Base-by-base conservation (phyloP, 78 protist genomes). In the Speleostelium caveatum region DNA sequence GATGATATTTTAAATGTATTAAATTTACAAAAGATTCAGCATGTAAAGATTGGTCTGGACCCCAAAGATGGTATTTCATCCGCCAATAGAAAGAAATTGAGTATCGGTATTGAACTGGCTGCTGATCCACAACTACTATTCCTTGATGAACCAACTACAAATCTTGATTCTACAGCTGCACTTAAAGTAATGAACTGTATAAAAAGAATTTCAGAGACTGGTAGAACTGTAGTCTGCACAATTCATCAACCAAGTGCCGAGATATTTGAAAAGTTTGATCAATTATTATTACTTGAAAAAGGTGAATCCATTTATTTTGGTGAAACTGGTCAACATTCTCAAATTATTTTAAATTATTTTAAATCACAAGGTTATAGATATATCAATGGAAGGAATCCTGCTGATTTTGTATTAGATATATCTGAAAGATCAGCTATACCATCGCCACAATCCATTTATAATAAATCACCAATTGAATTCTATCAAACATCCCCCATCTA, bases 141-240 rank as follows among this genome's bases (percentile, higher is more conserved):
- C 58, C 71, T 91, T 16, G 95, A 91, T 63, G 94, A 90, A 72
- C 94, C 94, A 17, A 61, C 87, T 2, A n/a, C 72, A 62, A 74
- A 86, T n/a, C 86, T 92, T 28, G 95, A 92, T 55, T 56, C 77
- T 21, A 51, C 73, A 38, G 86, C 71, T 2, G 90, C 96, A 19
- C 69, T 77, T 49, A 60, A 66, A 2, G 78, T 93, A 1, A 67
- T 73, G 53, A 42, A 72, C 21, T 42, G 35, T 28, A 56, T 93
- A 3, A 5, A 53, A 2, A 39, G 38, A 2, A 38, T 88, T 35
- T 71, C 83, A 4, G 19, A 39, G 3, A 26, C 62, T n/a, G 67
- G 67, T 30, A 36, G 88, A 39, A 75, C 85, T 60, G 69, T 93
- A 28, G 26, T 93, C 49, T 33, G 63, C 49, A 65, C 86, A 14